A percentile compares a stretch with the other conserved stretches of the same genome.
Conservation (phyloP, 306 rosid genomes). For the Clitoria ternatea region DNA sequence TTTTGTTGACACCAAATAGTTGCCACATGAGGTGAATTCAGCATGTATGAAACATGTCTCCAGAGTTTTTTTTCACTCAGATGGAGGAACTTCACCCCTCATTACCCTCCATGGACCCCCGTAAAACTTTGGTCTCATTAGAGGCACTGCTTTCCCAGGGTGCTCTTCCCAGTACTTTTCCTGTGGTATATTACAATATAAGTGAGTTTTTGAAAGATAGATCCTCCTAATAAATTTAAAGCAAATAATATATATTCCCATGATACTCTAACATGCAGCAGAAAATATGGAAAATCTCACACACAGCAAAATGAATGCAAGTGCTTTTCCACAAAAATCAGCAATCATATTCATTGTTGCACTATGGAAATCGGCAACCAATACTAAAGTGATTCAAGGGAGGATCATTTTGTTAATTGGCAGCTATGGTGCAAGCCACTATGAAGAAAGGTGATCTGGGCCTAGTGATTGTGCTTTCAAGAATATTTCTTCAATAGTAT, state of each 20-base stretch:
- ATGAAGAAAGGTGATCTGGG: not conserved
- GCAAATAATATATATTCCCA: not conserved
- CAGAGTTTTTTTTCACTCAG: constrained; percentile 26
- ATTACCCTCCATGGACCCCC: constrained; percentile 72
- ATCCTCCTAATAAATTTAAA: not conserved
- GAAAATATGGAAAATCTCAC: not conserved
- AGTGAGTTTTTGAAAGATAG: not conserved
- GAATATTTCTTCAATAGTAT: not conserved
- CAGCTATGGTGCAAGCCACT: not conserved
- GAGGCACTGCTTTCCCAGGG: constrained; percentile 71
- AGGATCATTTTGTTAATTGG: not conserved
- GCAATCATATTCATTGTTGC: not conserved
- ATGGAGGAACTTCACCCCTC: constrained; percentile 46
- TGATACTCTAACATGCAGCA: not conserved
- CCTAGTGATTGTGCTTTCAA: not conserved
- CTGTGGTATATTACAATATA: constrained; percentile 33
- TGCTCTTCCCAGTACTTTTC: constrained; percentile 96
- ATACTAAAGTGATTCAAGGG: not conserved
- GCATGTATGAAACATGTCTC: not conserved
- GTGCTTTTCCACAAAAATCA: not conserved
- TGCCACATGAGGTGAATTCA: not conserved
- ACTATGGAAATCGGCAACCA: not conserved
- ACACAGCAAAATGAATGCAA: not conserved
- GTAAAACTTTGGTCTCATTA: constrained; percentile 76
- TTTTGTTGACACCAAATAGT: not conserved